phyloP scores from a whole-genome alignment of 106 monocot species.

The Agapanthus africanus region DNA sequence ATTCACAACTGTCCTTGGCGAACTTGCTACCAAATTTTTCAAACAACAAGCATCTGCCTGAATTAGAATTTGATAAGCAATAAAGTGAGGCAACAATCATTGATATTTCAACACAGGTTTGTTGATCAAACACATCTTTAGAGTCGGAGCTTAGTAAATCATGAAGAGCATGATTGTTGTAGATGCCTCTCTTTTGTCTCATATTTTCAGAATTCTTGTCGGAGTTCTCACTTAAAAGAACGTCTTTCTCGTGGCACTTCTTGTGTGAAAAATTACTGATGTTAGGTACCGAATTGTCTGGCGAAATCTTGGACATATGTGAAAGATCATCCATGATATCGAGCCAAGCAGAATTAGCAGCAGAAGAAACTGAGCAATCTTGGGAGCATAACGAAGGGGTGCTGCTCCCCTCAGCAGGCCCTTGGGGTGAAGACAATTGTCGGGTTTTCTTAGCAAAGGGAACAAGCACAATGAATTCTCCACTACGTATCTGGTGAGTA shows the following conservation, averaged over 20 bases:
- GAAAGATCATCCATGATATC: conserved; percentile 74
- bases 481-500: conserved; percentile 12
- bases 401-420: neutral
- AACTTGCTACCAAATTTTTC: conserved; percentile 12
- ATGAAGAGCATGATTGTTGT: conserved; percentile 5
- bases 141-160: conserved; percentile 27
- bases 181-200: conserved; percentile 10
- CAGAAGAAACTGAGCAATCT: conserved; percentile 4
- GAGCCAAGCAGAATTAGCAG: conserved; percentile 52
- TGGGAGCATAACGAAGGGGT: neutral
- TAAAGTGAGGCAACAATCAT: conserved; percentile 18
- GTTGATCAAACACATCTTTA: conserved; percentile 14
- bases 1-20: conserved; percentile 24
- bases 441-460: conserved; percentile 65
- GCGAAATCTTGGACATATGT: conserved; percentile 22
- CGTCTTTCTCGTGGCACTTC: neutral
- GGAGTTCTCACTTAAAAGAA: neutral
- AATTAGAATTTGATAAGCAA: conserved; percentile 41
- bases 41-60: conserved; percentile 38
- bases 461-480: conserved; percentile 69
- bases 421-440: neutral
- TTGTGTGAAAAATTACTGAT: neutral
- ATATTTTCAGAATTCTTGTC: neutral
- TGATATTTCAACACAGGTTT: conserved; percentile 15
- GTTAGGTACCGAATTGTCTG: neutral